Base-by-base conservation (phyloP, 768 basidiomycete species). In the Serendipita sp. region DNA sequence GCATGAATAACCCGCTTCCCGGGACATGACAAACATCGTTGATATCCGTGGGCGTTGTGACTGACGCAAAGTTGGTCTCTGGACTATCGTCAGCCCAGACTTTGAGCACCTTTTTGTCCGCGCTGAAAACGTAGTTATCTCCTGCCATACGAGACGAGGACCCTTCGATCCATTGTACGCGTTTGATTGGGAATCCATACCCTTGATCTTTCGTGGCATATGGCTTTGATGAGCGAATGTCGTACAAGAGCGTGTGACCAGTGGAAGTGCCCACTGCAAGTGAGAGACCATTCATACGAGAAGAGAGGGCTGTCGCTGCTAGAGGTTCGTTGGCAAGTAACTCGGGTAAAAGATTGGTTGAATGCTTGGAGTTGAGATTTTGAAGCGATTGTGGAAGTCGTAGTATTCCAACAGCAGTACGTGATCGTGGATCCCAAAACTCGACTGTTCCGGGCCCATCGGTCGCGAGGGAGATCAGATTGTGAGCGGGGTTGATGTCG, bases 31-130 rank as follows among this genome's bases (percentile, higher is more conserved):
- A 90, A 23, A 98, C 77, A 70, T 94, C 84, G 74, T 96, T 93
- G 63, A 98, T 80, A 70, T 96, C 90, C 18, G 81, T 81, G 1
- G 90, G 85, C 10, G 96, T 92, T 5, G 91, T 96, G 66, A 99
- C 86, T 1, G 95, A 94, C 3, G 85, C 84, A 68, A 97, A 91
- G 74, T 99, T 99, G 34, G 80, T 78, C 5, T 84, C 79, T 36
- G 93, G 86, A 91, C 80, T 81, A 73, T 88, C 82, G 63, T 86
- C 82, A 71, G 93, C 89, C 96, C 96, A 99, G 34, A 98, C 86
- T 75, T 99, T 99, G 70, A 97, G 82, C 32, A 99, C 95, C 73
- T 98, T 98, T 74, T 85, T 89, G 75, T 99, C 96, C 0, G 92
- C 91, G 73, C 88, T 94, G 64, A 94, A 77, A n/a, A 99, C 82